phyloP scores from a whole-genome alignment of 768 basidiomycete species.

The Asterophora lycoperdoides region DNA sequence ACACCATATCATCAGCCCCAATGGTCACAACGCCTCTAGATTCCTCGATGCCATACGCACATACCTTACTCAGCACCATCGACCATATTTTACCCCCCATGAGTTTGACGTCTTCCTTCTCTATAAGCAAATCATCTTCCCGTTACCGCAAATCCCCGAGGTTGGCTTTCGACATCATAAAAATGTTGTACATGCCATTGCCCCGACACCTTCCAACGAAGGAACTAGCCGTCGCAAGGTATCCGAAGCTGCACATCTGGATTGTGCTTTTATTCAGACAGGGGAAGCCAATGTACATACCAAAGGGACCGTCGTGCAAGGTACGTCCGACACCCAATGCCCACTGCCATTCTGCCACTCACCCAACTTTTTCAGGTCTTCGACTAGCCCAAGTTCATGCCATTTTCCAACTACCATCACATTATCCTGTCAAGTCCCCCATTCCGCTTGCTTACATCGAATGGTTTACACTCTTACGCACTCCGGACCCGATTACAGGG shows the following conservation, averaged over 20 bases:
- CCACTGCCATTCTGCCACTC: neutral
- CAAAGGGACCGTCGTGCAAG: neutral
- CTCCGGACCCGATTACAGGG: conserved; percentile 8
- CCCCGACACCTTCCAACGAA: neutral
- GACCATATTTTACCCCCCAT: neutral
- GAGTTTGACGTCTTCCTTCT: conserved; percentile 5
- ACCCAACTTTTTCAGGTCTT: conserved; percentile 13
- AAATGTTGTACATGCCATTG: conserved; percentile 13
- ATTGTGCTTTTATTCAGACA: conserved; percentile 14
- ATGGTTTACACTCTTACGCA: conserved; percentile 21
- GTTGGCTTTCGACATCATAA: conserved; percentile 5
- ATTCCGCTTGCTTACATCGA: conserved; percentile 23
- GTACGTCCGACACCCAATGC: neutral
- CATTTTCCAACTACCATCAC: conserved; percentile 20
- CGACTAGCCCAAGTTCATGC: conserved; percentile 21
- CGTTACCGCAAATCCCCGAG: conserved; percentile 14
- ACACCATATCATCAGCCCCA: conserved; percentile 15
- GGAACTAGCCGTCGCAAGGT: neutral
- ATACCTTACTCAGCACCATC: neutral
- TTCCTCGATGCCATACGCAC: neutral
- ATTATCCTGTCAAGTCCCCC: conserved; percentile 6
- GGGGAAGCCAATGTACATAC: conserved; percentile 11
- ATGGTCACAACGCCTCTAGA: conserved; percentile 3
- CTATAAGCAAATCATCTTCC: conserved; percentile 12
- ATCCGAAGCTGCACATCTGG: conserved; percentile 14